Percentiles rank a stretch among this genome's conserved stretches.
phyloP scores from a whole-genome alignment of 2,329 filamentous ascomycete species.

The Fusarium liriodendri region DNA sequence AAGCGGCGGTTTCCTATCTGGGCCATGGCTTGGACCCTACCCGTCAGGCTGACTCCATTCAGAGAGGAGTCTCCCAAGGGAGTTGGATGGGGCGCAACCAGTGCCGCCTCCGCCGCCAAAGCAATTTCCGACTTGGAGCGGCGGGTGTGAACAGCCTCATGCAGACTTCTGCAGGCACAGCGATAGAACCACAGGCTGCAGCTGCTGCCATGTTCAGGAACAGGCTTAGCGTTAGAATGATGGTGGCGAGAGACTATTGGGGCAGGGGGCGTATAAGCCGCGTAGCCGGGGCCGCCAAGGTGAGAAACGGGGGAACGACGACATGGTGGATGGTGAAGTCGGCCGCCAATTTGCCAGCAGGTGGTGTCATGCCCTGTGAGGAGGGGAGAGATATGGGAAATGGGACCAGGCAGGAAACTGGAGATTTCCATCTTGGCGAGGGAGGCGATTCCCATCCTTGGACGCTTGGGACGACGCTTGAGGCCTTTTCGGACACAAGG shows the following conservation, averaged over 20 bases:
- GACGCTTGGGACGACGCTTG: not conserved
- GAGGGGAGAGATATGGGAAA: slow-evolving; percentile 16
- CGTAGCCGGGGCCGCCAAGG: slow-evolving; percentile 25
- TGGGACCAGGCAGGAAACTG: slow-evolving; percentile 7
- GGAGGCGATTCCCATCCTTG: not conserved
- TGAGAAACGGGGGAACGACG: slow-evolving; percentile 5
- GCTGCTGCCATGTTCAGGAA: slow-evolving; percentile 43
- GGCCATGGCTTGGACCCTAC: slow-evolving; percentile 16
- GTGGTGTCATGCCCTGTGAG: slow-evolving; percentile 9
- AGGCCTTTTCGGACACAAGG: not conserved
- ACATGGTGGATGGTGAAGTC: not conserved
- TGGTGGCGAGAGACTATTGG: slow-evolving; percentile 24
- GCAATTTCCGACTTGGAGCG: slow-evolving; percentile 35
- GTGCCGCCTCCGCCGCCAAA: slow-evolving; percentile 8
- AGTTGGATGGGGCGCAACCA: slow-evolving; percentile 6
- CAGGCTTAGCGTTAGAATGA: slow-evolving; percentile 43
- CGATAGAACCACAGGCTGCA: slow-evolving; percentile 5
- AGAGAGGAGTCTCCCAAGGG: slow-evolving; percentile 6
- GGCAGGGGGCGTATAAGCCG: slow-evolving; percentile 18
- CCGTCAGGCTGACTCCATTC: slow-evolving; percentile 10
- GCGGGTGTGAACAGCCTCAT: slow-evolving; percentile 4
- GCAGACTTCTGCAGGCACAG: slow-evolving; percentile 13
- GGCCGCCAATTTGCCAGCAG: slow-evolving; percentile 5
- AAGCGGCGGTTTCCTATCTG: slow-evolving; percentile 40
- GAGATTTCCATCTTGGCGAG: slow-evolving; percentile 24